These are phyloP conservation scores for Rubia peregrina DNA, from an alignment of 305 asterid species.

Conservation along the genomic window DNA sequence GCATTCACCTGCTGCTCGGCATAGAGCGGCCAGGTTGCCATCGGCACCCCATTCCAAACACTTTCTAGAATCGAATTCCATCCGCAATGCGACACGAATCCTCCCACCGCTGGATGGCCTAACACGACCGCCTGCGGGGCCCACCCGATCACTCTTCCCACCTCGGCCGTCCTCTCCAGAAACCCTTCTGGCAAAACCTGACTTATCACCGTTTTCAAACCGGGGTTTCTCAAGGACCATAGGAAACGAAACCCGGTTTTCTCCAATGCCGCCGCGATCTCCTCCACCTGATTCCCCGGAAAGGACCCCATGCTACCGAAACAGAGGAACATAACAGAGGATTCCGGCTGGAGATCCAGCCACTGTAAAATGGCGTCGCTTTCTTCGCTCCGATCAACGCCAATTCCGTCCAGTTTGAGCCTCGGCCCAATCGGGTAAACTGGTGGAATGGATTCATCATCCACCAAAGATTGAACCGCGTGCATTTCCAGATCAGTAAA, in stretches of 20 bases:
- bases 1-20: conserved; percentile 5
- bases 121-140: neutral
- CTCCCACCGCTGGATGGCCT: neutral
- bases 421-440: conserved; percentile 3
- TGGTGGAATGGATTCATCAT: conserved; percentile 3
- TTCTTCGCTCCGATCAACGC: neutral
- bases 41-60: neutral
- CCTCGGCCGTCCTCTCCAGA: neutral
- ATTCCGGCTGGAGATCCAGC: conserved; percentile 2
- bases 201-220: too few relatives aligned
- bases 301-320: conserved; percentile 6
- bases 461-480: neutral
- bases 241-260: neutral
- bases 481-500: neutral
- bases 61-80: neutral
- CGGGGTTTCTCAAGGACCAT: conserved; percentile 2
- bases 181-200: neutral
- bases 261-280: neutral
- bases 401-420: neutral
- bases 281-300: neutral
- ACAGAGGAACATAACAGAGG: neutral
- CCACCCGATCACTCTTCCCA: neutral
- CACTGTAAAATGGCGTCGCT: neutral
- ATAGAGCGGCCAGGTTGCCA: neutral
- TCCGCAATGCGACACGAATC: neutral